Evolutionary conservation across 768 basidiomycete genomes (phyloP).

Genomic region (Cystoderma amianthinum): DNA sequence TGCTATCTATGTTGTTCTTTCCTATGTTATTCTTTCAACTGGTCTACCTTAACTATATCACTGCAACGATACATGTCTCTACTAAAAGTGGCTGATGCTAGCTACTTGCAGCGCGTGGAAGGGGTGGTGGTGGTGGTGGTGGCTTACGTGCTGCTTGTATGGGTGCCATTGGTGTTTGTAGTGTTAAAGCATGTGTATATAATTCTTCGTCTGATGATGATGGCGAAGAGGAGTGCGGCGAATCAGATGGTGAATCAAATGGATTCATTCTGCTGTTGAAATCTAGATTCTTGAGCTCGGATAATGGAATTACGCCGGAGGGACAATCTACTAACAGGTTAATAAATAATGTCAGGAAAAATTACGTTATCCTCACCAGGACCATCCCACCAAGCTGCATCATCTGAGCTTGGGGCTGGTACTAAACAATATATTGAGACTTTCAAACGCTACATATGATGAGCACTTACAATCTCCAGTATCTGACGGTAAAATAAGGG

Average conservation of each 20-base stretch:
- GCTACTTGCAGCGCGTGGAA: constrained; percentile 14
- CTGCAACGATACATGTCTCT: neutral
- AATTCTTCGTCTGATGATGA: constrained; percentile 85
- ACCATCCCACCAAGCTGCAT: constrained; percentile 72
- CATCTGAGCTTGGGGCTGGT: constrained; percentile 80
- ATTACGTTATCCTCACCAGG: constrained; percentile 38
- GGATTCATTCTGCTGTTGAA: constrained; percentile 45
- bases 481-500: constrained; percentile 41
- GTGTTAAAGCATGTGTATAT: constrained; percentile 64
- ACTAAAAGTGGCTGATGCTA: neutral
- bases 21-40: neutral
- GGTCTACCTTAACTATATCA: neutral
- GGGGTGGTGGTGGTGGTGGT: constrained; percentile 46
- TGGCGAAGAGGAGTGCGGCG: constrained; percentile 65
- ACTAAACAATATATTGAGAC: constrained; percentile 32
- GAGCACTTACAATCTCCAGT: constrained; percentile 34
- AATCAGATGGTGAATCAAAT: constrained; percentile 63
- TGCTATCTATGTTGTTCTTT: neutral
- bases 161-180: constrained; percentile 67
- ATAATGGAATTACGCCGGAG: constrained; percentile 43
- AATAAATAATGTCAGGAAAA: constrained; percentile 1
- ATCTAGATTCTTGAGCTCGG: constrained; percentile 27
- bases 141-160: constrained; percentile 32
- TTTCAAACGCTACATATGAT: neutral
- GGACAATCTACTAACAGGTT: constrained; percentile 41